Evolutionary conservation across 2,329 filamentous ascomycete genomes (phyloP), one percentile per base, ranked within the genome.

Genomic region (Teratosphaeria gauchensis): DNA sequence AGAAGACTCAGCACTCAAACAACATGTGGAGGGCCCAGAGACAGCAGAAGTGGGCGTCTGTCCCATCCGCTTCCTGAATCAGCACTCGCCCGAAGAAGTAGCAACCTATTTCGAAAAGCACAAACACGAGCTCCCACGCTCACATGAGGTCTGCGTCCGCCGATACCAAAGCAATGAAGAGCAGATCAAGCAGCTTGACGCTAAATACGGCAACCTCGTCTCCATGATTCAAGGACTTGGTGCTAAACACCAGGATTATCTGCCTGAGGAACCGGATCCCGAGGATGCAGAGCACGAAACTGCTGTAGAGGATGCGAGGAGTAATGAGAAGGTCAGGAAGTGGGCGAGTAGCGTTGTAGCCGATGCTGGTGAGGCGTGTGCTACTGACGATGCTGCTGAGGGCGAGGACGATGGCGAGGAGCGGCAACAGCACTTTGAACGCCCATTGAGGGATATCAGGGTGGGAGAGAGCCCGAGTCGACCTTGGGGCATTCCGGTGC

Each of bases 141-240:
- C 91, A 71, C 92, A 97, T 74, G 90, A 95, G 71, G 84, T 96
- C 52, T 97, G 92, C 73, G 85, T 97, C 61, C 86, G 89, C 69
- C 84, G 92, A 59, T 96, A 96, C 71, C 90, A 95, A 74, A 87
- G 84, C 73, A 92, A 92, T 68, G 87, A 92, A 66, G 83, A 88
- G 63, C 89, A 92, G 68, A 89, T 95, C 69, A 85, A 85, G 64
- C 89, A 95, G 74, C 80, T 97, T 58, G 92, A 97, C 72, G 90
- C 90, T 62, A 97, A 96, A 73, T 97, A 96, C 71, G 91, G 90
- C 64, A 92, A 87, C 71, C 78, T 96, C 51, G 90, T 90, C 65
- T 95, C 84, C 75, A 96, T 97, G 92, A 95, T 97, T 61, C 87
- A 94, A 72, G 90, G 90, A 8, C 78, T 97, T 46, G 89, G 91